Evolutionary conservation across 2,329 filamentous ascomycete species (phyloP), one percentile per base, ranked within the genome.

Genomic region (Alternaria sp.): DNA sequence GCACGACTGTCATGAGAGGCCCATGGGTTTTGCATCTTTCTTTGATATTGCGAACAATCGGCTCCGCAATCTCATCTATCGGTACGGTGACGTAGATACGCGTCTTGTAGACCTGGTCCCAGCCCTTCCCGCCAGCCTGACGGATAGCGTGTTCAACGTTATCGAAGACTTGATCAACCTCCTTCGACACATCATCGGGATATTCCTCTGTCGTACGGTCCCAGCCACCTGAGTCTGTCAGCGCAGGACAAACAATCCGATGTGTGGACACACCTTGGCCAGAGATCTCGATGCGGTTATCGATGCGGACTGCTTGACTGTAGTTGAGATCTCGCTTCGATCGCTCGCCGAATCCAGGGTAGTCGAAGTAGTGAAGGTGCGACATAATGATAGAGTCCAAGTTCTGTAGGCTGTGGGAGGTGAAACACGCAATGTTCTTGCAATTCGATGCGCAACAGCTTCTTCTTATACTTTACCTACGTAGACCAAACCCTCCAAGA

Each of bases 71-170:
- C 5, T 68, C 56, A 2, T 62, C 60, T 14, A 69, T 52, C 4
- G 61, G 42, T 2, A 60, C 53, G 3, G 61, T 64, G n/a, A 67
- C 56, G 28, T 69, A 72, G 1, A 67, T 28, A 1, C 68, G 57
- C 4, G 65, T 41, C 28, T 69, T 72, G 54, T 72, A 74, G 0
- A 86, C 83, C 58, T 86, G 82, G 9, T 73, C 68, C 80, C 82
- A 83, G 1, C 83, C 83, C 51, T 81, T 80, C 0, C 82, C 83
- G 2, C 86, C 85, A 0, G 83, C 84, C 10, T 81, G 65, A 40
- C 78, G 78, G 6, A 87, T 71, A 37, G 75, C 77, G n/a, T 77
- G 68, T 2, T 88, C 82, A 10, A 87, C 81, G 56, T 87, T 88
- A 11, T 67, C 72, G 61, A 87, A 87, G 0, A 84, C 82, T 42